phyloP scores from a whole-genome alignment of 1,284 basidiomycete species.

The Puccinia hordei region DNA sequence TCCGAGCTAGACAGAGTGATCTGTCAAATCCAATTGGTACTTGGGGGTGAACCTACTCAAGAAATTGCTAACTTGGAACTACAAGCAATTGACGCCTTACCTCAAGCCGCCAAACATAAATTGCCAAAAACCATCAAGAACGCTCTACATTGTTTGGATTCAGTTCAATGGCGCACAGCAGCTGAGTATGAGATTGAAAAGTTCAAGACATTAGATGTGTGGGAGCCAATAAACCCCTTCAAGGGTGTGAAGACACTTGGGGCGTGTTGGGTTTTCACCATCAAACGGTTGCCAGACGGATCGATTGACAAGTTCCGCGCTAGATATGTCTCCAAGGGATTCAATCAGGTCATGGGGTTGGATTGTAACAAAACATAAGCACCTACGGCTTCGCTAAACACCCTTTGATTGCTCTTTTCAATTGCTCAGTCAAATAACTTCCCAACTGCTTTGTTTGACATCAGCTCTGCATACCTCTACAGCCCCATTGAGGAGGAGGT shows the following conservation, averaged over 20 bases:
- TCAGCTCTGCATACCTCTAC: background rate
- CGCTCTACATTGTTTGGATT: background rate
- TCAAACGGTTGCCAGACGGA: background rate
- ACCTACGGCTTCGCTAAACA: background rate
- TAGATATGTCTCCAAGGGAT: constrained; percentile 7
- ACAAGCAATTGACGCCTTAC: background rate
- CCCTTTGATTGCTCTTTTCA: background rate
- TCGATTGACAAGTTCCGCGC: background rate
- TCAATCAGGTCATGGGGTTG: constrained; percentile 2
- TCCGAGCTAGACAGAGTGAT: no score
- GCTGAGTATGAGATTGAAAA: background rate
- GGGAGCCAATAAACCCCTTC: background rate
- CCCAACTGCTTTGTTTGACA: background rate
- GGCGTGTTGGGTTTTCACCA: constrained; percentile 7
- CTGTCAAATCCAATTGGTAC: no score
- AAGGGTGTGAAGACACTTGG: background rate
- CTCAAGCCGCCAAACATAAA: background rate
- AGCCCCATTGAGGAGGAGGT: no score
- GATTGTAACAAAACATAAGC: constrained; percentile 23
- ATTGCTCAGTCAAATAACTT: background rate
- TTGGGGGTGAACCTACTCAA: no score
- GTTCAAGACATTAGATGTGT: background rate
- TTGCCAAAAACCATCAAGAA: background rate
- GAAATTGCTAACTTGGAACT: no score
- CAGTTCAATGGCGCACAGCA: background rate